phyloP scores from a whole-genome alignment of 2,329 filamentous ascomycete genomes.

The Drechmeria coniospora region DNA sequence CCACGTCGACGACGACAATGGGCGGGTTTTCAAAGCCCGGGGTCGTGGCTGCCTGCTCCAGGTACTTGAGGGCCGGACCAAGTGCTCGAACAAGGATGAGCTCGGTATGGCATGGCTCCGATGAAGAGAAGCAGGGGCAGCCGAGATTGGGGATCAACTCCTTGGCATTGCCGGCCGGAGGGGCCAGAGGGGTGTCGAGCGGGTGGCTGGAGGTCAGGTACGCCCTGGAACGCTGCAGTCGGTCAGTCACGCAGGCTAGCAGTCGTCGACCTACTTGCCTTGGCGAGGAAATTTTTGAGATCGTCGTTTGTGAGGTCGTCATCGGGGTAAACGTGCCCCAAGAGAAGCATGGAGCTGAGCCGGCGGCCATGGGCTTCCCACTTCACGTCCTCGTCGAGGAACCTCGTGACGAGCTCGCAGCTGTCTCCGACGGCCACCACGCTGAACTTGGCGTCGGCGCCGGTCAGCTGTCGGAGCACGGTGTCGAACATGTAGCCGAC shows the following conservation, averaged over 20 bases:
- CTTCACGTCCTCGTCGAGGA: conserved; percentile 39
- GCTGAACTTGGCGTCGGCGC: conserved; percentile 41
- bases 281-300: conserved; percentile 34
- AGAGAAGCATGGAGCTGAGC: conserved; percentile 31
- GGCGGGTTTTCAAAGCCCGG: conserved; percentile 23
- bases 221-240: conserved; percentile 37
- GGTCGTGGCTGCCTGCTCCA: conserved; percentile 36
- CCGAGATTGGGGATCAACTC: conserved; percentile 32
- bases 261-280: conserved; percentile 22
- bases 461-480: conserved; percentile 36
- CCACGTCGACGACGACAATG: conserved; percentile 13
- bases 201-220: conserved; percentile 41
- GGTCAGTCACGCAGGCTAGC: conserved; percentile 8
- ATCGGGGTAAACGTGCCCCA: conserved; percentile 29
- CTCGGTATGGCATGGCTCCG: conserved; percentile 43
- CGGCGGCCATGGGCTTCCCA: conserved; percentile 29
- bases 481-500: conserved; percentile 50
- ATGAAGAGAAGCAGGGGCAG: conserved; percentile 55
- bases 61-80: conserved; percentile 40
- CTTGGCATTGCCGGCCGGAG: conserved; percentile 30
- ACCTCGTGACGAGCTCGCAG: conserved; percentile 38
- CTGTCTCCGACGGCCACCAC: conserved; percentile 58
- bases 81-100: conserved; percentile 43
- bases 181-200: conserved; percentile 35
- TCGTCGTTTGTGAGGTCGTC: conserved; percentile 24